A percentile compares a stretch with the other conserved stretches of the same genome.
These are phyloP conservation scores for Citrus glauca DNA, from an alignment of 345 rosid species.

Conservation along the genomic window DNA sequence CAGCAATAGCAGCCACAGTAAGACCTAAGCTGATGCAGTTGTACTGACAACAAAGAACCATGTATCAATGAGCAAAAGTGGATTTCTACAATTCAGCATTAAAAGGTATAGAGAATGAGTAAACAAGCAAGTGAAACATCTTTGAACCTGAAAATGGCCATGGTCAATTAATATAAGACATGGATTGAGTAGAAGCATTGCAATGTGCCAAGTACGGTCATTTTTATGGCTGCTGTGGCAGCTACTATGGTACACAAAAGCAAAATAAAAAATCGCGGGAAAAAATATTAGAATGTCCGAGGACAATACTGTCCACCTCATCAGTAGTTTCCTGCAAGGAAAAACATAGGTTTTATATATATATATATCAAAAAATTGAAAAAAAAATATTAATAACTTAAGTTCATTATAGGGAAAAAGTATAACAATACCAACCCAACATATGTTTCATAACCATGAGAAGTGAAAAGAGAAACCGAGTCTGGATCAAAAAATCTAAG, in stretches of 20 bases:
- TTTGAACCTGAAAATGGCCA: constrained; percentile 91
- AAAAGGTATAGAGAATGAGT: neutral
- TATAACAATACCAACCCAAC: constrained; percentile 45
- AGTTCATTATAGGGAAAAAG: neutral
- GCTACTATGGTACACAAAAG: constrained; percentile 38
- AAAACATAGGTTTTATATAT: neutral
- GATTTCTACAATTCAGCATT: neutral
- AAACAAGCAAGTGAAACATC: neutral
- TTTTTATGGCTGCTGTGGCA: constrained; percentile 20
- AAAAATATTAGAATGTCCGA: constrained; percentile 78
- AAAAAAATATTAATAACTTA: too few relatives aligned
- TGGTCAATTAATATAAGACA: constrained; percentile 85
- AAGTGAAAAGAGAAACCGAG: constrained; percentile 59
- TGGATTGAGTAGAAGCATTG: constrained; percentile 69
- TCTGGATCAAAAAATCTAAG: constrained; percentile 61
- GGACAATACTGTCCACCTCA: constrained; percentile 90
- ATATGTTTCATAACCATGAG: constrained; percentile 76
- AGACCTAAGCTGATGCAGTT: constrained; percentile 97
- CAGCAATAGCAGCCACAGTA: constrained; percentile 73
- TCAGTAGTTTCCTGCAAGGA: constrained; percentile 69
- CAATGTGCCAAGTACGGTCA: constrained; percentile 70
- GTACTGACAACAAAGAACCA: constrained; percentile 53
- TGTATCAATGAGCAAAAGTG: constrained; percentile 16
- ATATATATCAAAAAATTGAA: neutral
- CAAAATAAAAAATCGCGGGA: constrained; percentile 72